A percentile compares a stretch with the other conserved stretches of the same genome.
phyloP scores from a whole-genome alignment of 164 flowering plant species.

The Platanus orientalis region DNA sequence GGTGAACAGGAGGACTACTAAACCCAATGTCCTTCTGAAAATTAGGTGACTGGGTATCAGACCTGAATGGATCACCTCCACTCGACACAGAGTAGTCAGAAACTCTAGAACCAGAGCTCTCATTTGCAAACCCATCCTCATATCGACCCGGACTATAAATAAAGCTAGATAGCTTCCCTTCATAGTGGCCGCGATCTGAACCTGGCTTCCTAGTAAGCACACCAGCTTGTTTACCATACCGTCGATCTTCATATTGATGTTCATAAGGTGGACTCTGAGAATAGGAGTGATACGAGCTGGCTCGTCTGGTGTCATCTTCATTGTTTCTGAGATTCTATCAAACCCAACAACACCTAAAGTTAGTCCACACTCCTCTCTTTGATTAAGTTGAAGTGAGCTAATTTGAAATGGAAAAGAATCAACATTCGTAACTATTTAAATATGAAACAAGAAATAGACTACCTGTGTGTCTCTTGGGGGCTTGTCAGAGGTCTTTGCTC shows the following conservation, averaged over 20 bases:
- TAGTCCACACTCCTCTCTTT: conserved; percentile 2
- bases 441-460: conserved; percentile 9
- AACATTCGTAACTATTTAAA: neutral
- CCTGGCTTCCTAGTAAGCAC: conserved; percentile 78
- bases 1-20: conserved; percentile 44
- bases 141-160: conserved; percentile 67
- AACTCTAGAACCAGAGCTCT: conserved; percentile 54
- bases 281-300: conserved; percentile 97
- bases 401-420: conserved; percentile 4
- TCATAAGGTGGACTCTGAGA: conserved; percentile 99
- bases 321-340: conserved; percentile 42
- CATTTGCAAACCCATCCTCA: conserved; percentile 78
- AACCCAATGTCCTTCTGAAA: conserved; percentile 48
- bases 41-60: conserved; percentile 59
- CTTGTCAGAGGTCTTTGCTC: conserved; percentile 52
- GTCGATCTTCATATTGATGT: conserved; percentile 89
- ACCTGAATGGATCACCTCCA: conserved; percentile 66
- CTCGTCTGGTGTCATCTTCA: conserved; percentile 76
- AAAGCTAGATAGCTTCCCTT: conserved; percentile 64
- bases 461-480: conserved; percentile 83
- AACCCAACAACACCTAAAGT: conserved; percentile 9
- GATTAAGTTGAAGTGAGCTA: conserved; percentile 1
- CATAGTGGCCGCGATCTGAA: conserved; percentile 73
- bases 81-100: conserved; percentile 71
- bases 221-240: conserved; percentile 66